Conservation (phyloP, 805 yeast genomes). For the Gaillardinia entomophila region DNA sequence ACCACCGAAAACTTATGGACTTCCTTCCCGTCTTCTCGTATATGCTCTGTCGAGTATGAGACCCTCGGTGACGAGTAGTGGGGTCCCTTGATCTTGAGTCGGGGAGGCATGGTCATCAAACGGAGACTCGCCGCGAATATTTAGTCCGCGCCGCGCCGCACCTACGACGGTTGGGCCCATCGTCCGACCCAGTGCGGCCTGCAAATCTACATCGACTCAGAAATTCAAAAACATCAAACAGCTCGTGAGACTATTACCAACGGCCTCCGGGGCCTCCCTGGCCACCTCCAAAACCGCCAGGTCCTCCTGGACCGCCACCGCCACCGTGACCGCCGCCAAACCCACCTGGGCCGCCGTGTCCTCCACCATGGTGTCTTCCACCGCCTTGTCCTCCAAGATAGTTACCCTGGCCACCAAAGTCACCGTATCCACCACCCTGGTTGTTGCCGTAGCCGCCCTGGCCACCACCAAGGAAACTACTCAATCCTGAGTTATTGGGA, state of each 20-base stretch:
- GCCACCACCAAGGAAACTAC: not conserved
- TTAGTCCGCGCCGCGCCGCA: not conserved
- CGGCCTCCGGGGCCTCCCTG: conserved; percentile 2
- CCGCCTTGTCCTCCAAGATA: too few relatives aligned
- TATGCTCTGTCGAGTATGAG: too few relatives aligned
- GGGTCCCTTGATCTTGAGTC: not conserved
- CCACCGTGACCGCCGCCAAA: not conserved
- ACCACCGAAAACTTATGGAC: too few relatives aligned
- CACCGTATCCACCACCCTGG: not conserved
- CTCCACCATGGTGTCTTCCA: conserved; percentile 2
- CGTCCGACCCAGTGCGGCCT: too few relatives aligned
- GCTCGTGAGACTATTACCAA: too few relatives aligned
- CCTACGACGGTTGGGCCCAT: conserved; percentile 2
- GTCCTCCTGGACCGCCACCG: conserved; percentile 1
- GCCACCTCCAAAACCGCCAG: conserved; percentile 3
- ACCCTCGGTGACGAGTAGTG: not conserved
- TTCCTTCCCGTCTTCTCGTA: too few relatives aligned
- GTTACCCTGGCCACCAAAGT: conserved; percentile 1
- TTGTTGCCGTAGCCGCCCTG: not conserved
- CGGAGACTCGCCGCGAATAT: not conserved
- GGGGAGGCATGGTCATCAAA: conserved; percentile 3
- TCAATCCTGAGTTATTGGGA: too few relatives aligned
- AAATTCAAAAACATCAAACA: too few relatives aligned
- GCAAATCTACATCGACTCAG: too few relatives aligned
- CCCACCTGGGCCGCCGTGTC: not conserved